These are phyloP conservation scores for Glarea lozoyensis DNA, from an alignment of 495 filamentous ascomycete species.

Conservation along the genomic window DNA sequence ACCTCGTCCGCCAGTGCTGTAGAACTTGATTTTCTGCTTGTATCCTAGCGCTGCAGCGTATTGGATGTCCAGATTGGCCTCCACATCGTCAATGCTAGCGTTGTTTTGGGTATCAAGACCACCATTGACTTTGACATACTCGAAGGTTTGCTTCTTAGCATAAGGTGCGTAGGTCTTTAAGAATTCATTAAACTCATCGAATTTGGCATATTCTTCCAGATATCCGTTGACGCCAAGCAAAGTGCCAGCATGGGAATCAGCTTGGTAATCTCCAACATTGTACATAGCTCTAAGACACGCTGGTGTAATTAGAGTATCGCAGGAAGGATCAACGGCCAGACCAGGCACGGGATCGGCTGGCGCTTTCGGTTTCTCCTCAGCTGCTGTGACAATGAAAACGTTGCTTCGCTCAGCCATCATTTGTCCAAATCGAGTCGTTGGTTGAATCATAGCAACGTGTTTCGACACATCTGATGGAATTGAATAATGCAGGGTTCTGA, in stretches of 20 bases:
- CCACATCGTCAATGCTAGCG: conserved; percentile 30
- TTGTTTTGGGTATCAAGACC: conserved; percentile 50
- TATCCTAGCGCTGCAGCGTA: conserved; percentile 53
- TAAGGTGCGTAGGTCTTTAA: conserved; percentile 38
- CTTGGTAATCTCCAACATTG: conserved; percentile 21
- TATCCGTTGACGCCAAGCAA: conserved; percentile 58
- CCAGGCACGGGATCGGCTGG: not conserved
- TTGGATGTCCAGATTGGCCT: conserved; percentile 65
- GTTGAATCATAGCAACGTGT: conserved; percentile 54
- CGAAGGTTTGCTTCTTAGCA: conserved; percentile 31
- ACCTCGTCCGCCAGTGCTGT: conserved; percentile 55
- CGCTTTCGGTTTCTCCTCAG: not conserved
- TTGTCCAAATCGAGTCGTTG: conserved; percentile 48
- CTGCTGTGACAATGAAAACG: not conserved
- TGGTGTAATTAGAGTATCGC: conserved; percentile 7
- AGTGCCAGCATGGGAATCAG: conserved; percentile 26
- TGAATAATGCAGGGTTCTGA: conserved; percentile 35
- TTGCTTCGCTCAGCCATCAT: conserved; percentile 15
- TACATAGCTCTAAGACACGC: conserved; percentile 9
- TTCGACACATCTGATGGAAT: conserved; percentile 40
- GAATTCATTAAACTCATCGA: conserved; percentile 46
- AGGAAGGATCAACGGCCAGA: not conserved
- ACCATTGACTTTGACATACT: conserved; percentile 52
- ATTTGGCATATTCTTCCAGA: conserved; percentile 54
- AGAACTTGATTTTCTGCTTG: conserved; percentile 50